These are phyloP conservation scores for Calophaca sinica DNA, from an alignment of 306 rosid species.

Conservation along the genomic window DNA sequence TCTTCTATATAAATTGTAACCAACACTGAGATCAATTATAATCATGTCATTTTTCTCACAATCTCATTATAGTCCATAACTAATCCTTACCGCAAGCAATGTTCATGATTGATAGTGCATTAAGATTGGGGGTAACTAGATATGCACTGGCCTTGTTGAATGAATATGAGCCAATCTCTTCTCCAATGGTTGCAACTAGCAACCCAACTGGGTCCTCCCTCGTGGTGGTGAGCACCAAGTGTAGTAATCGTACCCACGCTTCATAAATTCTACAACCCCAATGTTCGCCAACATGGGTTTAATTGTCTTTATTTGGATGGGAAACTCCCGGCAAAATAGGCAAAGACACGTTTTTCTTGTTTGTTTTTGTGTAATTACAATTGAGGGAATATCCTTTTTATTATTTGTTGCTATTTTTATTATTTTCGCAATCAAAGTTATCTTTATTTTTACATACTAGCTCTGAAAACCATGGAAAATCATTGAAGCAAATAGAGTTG, in stretches of 20 bases:
- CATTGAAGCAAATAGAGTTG: conserved; percentile 9
- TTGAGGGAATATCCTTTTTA: background rate
- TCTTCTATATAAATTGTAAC: no score
- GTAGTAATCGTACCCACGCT: background rate
- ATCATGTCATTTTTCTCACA: no score
- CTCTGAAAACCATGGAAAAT: conserved; percentile 10
- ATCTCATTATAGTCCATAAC: no score
- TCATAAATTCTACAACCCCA: conserved; percentile 29
- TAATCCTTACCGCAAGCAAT: no score
- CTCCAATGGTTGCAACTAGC: no score
- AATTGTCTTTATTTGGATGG: background rate
- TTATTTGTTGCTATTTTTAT: background rate
- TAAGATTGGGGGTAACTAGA: no score
- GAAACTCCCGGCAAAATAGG: conserved; percentile 4
- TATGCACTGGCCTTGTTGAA: no score
- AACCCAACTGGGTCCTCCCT: no score
- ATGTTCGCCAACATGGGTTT: conserved; percentile 13
- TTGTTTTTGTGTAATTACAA: conserved; percentile 6
- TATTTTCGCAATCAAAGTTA: background rate
- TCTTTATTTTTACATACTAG: background rate
- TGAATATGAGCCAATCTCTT: no score
- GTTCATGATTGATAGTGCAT: no score
- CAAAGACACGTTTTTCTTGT: conserved; percentile 25
- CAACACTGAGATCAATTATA: no score
- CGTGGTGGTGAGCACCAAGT: background rate